Percentiles rank a stretch among this genome's conserved stretches.
These are phyloP conservation scores for Chalciporus chontae DNA, from an alignment of 768 basidiomycete genomes.

Conservation along the genomic window DNA sequence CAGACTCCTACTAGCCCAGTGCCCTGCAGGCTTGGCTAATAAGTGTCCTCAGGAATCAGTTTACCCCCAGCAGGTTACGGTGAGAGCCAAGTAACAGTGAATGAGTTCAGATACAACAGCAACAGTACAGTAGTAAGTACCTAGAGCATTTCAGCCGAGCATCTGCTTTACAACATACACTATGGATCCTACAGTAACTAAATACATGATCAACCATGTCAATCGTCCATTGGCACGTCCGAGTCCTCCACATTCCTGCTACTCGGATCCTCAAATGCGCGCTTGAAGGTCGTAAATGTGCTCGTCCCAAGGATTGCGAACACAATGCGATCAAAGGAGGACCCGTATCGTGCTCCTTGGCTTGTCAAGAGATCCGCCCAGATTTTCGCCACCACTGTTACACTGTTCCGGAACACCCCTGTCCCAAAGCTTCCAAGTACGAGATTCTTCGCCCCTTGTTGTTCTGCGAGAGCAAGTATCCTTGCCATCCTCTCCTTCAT, in stretches of 20 bases:
- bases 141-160: not conserved
- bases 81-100: too few relatives aligned
- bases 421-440: conserved; percentile 78
- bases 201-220: not conserved
- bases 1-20: too few relatives aligned
- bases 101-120: too few relatives aligned
- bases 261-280: conserved; percentile 28
- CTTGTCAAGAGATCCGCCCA: conserved; percentile 60
- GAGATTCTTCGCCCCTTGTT: conserved; percentile 52
- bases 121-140: too few relatives aligned
- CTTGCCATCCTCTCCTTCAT: conserved; percentile 76
- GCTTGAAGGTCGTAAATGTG: conserved; percentile 44
- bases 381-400: conserved; percentile 52
- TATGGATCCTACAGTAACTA: too few relatives aligned
- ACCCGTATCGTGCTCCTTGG: conserved; percentile 49
- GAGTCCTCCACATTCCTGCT: not conserved
- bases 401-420: conserved; percentile 69
- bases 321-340: conserved; percentile 57
- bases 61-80: too few relatives aligned
- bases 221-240: not conserved
- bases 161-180: too few relatives aligned
- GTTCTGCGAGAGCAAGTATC: conserved; percentile 62
- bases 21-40: too few relatives aligned
- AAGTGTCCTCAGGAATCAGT: too few relatives aligned
- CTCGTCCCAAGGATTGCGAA: conserved; percentile 61